A percentile compares a stretch with the other conserved stretches of the same genome.
Evolutionary conservation across 306 rosid genomes (phyloP).

Genomic region (Alnus glutinosa): DNA sequence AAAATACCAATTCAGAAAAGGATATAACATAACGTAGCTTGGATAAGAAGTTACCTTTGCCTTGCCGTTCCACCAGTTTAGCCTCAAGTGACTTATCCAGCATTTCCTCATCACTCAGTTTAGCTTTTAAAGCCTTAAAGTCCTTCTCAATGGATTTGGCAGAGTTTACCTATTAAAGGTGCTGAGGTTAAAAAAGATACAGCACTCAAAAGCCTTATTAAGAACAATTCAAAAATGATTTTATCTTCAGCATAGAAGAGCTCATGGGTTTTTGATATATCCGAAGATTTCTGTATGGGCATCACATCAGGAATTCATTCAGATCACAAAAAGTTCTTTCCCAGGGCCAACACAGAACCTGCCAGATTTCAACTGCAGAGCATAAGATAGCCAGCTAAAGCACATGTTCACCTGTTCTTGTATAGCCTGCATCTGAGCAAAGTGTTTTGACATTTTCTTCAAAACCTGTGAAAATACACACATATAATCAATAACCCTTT

Average conservation of each 20-base stretch:
- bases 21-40: slow-evolving; percentile 17
- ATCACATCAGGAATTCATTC: slow-evolving; percentile 5
- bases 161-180: slow-evolving; percentile 61
- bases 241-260: background rate
- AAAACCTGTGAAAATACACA: slow-evolving; percentile 47
- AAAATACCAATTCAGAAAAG: slow-evolving; percentile 11
- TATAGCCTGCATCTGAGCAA: slow-evolving; percentile 64
- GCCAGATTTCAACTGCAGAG: slow-evolving; percentile 19
- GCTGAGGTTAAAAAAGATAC: slow-evolving; percentile 2
- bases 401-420: slow-evolving; percentile 71
- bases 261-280: slow-evolving; percentile 5
- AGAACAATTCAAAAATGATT: slow-evolving; percentile 9
- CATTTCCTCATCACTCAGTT: slow-evolving; percentile 68
- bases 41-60: slow-evolving; percentile 56
- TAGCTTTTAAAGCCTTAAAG: slow-evolving; percentile 60
- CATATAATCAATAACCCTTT: slow-evolving; percentile 13
- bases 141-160: slow-evolving; percentile 75
- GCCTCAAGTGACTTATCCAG: slow-evolving; percentile 79
- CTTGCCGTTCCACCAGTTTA: slow-evolving; percentile 61
- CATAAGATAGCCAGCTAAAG: slow-evolving; percentile 6
- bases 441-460: slow-evolving; percentile 76
- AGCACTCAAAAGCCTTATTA: background rate
- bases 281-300: slow-evolving; percentile 19
- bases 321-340: background rate
- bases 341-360: slow-evolving; percentile 1